Evolutionary conservation across 140 eudicot species (phyloP).

Genomic region (Erigeron philadelphicus): DNA sequence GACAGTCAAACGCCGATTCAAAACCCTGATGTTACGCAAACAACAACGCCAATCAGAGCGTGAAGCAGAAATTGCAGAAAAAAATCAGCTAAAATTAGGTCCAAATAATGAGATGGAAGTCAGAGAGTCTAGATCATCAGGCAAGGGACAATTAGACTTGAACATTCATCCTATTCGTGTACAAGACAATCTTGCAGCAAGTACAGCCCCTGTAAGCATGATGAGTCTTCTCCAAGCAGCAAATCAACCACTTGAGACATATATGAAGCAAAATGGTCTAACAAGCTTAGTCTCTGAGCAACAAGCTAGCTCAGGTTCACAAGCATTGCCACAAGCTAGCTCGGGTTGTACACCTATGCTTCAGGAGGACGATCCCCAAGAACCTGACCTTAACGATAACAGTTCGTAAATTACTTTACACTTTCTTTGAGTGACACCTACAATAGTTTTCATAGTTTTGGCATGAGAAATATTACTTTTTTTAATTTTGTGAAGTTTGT

Average conservation of each 20-base stretch:
- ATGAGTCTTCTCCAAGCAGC: constrained; percentile 81
- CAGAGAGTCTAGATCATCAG: constrained; percentile 28
- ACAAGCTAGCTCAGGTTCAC: constrained; percentile 55
- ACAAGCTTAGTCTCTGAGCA: constrained; percentile 65
- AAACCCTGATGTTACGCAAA: constrained; percentile 84
- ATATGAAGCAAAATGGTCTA: constrained; percentile 76
- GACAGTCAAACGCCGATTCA: constrained; percentile 95
- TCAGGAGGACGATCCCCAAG: constrained; percentile 43
- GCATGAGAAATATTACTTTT: constrained; percentile 18
- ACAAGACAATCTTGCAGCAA: constrained; percentile 27
- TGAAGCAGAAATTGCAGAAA: constrained; percentile 76
- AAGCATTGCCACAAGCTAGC: constrained; percentile 37
- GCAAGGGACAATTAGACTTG: constrained; percentile 49
- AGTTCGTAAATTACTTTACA: constrained; percentile 16
- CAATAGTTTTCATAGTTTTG: constrained; percentile 22
- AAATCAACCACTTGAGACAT: constrained; percentile 60
- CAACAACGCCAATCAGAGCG: constrained; percentile 91
- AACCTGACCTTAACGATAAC: constrained; percentile 33
- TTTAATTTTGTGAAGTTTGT: constrained; percentile 20
- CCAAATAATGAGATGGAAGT: constrained; percentile 52
- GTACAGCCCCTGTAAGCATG: constrained; percentile 52
- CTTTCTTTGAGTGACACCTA: background rate
- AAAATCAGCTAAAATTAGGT: constrained; percentile 37
- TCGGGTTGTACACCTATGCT: constrained; percentile 26
- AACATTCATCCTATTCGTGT: constrained; percentile 52